A percentile compares a stretch with the other conserved stretches of the same genome.
These are phyloP conservation scores for Circinella minor DNA, from an alignment of 371 early-diverging fungal genomes.

Conservation along the genomic window DNA sequence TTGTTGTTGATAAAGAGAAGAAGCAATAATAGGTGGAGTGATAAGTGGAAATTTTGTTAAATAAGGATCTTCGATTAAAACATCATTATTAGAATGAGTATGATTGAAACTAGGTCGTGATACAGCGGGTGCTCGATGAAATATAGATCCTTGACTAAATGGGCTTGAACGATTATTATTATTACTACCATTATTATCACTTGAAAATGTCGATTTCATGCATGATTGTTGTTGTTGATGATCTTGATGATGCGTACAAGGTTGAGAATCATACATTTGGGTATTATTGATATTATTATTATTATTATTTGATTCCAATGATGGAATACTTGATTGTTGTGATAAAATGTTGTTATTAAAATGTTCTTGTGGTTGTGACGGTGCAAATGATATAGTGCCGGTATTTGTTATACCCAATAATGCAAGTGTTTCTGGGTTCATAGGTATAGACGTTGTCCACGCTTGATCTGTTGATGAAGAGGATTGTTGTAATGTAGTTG, in stretches of 20 bases:
- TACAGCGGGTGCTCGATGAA: background rate
- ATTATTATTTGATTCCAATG: too few relatives aligned
- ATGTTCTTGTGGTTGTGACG: background rate
- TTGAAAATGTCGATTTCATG: background rate
- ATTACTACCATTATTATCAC: background rate
- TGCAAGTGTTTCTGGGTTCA: background rate
- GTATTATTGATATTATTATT: background rate
- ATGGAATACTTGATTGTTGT: too few relatives aligned
- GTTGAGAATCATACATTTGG: background rate
- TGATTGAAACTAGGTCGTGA: background rate
- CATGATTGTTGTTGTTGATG: background rate
- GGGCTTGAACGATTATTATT: background rate
- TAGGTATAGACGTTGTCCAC: background rate
- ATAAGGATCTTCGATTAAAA: background rate
- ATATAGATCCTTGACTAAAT: conserved; percentile 5
- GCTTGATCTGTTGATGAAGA: background rate
- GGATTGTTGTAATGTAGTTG: background rate
- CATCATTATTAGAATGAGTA: background rate
- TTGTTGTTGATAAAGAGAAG: background rate
- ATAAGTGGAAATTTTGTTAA: background rate
- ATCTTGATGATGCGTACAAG: background rate
- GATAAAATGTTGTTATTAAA: too few relatives aligned
- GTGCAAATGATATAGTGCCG: background rate
- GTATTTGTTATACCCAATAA: background rate
- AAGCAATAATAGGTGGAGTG: background rate